These are phyloP conservation scores for Singerocomus inundabilis DNA, from an alignment of 1,284 basidiomycete genomes.

Conservation along the genomic window DNA sequence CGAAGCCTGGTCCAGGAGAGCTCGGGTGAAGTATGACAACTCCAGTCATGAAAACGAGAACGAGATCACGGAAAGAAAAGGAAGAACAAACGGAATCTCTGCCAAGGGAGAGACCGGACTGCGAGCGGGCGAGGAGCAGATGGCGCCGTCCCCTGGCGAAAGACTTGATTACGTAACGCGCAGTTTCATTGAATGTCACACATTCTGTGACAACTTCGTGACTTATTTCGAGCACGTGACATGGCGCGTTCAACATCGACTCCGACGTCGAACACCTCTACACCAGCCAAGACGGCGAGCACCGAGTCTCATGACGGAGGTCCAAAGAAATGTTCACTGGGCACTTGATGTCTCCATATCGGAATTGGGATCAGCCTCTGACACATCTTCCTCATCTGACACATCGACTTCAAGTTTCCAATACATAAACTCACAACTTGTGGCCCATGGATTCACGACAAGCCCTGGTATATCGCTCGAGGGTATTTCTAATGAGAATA, in stretches of 20 bases:
- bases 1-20: slow-evolving; percentile 33
- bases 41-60: slow-evolving; percentile 38
- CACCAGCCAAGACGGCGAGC: not conserved
- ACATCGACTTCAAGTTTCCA: slow-evolving; percentile 50
- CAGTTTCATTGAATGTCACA: slow-evolving; percentile 18
- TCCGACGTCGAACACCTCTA: slow-evolving; percentile 13
- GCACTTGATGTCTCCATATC: slow-evolving; percentile 40
- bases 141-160: not conserved
- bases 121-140: slow-evolving; percentile 8
- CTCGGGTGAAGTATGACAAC: slow-evolving; percentile 35
- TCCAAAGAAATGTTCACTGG: slow-evolving; percentile 50
- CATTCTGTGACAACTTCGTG: slow-evolving; percentile 16
- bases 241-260: slow-evolving; percentile 27
- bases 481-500: slow-evolving; percentile 48
- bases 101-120: slow-evolving; percentile 16
- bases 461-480: slow-evolving; percentile 55
- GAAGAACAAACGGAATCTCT: slow-evolving; percentile 3
- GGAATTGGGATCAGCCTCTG: slow-evolving; percentile 42
- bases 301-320: slow-evolving; percentile 33
- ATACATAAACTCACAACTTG: slow-evolving; percentile 31
- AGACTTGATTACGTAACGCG: slow-evolving; percentile 29
- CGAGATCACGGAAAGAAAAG: not conserved
- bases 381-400: slow-evolving; percentile 41
- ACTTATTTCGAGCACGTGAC: slow-evolving; percentile 32
- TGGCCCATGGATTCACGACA: slow-evolving; percentile 66